Evolutionary conservation across 441 rosid species (phyloP).

Genomic region (Bruguiera hainesii): DNA sequence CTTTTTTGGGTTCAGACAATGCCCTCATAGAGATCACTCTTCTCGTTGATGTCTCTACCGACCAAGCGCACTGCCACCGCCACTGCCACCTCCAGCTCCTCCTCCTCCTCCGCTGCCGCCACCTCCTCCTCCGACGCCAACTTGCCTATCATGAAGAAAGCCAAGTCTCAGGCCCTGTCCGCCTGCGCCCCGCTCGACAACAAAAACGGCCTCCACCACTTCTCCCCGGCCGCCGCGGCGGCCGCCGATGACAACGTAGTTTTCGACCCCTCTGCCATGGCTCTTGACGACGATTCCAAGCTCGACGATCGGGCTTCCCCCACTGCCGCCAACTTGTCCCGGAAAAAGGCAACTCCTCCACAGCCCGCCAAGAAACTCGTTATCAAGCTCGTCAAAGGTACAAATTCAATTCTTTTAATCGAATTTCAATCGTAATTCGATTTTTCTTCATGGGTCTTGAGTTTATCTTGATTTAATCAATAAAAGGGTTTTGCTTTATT

Average conservation of each 20-base stretch:
- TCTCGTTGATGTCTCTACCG: constrained; percentile 80
- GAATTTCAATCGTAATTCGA: neutral
- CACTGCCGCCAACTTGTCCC: constrained; percentile 78
- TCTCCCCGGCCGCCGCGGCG: constrained; percentile 25
- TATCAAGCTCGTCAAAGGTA: constrained; percentile 85
- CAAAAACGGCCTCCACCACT: constrained; percentile 67
- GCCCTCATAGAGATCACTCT: constrained; percentile 15
- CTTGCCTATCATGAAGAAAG: constrained; percentile 70
- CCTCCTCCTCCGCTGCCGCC: constrained; percentile 26
- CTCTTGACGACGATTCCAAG: constrained; percentile 68
- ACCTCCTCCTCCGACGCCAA: constrained; percentile 25
- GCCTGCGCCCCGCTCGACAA: constrained; percentile 50
- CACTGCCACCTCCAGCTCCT: constrained; percentile 27
- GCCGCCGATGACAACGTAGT: constrained; percentile 39
- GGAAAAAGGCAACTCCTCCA: constrained; percentile 87
- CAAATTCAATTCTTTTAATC: neutral
- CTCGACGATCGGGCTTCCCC: constrained; percentile 38
- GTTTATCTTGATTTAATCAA: constrained; percentile 8
- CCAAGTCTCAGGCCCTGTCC: constrained; percentile 65
- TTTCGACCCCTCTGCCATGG: constrained; percentile 51
- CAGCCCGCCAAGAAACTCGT: constrained; percentile 95
- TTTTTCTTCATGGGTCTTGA: constrained; percentile 3
- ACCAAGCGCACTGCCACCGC: constrained; percentile 68
- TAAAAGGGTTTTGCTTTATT: constrained; percentile 10
- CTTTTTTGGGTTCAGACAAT: neutral